These are phyloP conservation scores for Filosporella fistucella DNA, from an alignment of 495 filamentous ascomycete species.

Conservation along the genomic window DNA sequence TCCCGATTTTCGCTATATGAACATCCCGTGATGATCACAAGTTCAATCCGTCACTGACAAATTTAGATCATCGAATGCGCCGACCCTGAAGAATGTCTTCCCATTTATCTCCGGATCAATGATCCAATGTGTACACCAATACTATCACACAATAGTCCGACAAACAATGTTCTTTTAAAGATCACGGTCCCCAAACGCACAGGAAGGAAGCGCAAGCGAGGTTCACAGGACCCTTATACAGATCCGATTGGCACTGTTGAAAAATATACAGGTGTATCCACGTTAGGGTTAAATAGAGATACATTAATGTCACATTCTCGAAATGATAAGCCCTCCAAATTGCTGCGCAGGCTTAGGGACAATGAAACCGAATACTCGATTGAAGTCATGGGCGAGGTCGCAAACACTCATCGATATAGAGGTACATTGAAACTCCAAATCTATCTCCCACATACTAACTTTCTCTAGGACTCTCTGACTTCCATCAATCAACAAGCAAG, in stretches of 20 bases:
- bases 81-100: conserved; percentile 38
- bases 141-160: conserved; percentile 60
- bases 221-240: conserved; percentile 59
- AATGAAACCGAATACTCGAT: conserved; percentile 65
- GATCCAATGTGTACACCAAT: conserved; percentile 74
- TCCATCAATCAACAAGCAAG: conserved; percentile 62
- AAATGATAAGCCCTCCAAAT: conserved; percentile 34
- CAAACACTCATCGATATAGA: conserved; percentile 82
- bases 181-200: conserved; percentile 83
- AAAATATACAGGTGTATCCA: not conserved
- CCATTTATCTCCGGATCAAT: conserved; percentile 67
- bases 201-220: conserved; percentile 76
- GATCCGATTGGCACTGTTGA: not conserved
- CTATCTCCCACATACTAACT: not conserved
- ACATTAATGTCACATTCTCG: conserved; percentile 23
- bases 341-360: conserved; percentile 66
- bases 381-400: conserved; percentile 67
- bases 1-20: not conserved
- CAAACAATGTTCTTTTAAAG: conserved; percentile 81
- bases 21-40: not conserved
- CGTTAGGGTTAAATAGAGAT: not conserved
- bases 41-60: not conserved
- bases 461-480: conserved; percentile 52
- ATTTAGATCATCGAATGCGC: conserved; percentile 37
- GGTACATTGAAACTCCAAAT: conserved; percentile 34